Evolutionary conservation across 179 eudicot genomes (phyloP), one percentile per base, ranked within the genome.

Genomic region (Beta lomatogona): DNA sequence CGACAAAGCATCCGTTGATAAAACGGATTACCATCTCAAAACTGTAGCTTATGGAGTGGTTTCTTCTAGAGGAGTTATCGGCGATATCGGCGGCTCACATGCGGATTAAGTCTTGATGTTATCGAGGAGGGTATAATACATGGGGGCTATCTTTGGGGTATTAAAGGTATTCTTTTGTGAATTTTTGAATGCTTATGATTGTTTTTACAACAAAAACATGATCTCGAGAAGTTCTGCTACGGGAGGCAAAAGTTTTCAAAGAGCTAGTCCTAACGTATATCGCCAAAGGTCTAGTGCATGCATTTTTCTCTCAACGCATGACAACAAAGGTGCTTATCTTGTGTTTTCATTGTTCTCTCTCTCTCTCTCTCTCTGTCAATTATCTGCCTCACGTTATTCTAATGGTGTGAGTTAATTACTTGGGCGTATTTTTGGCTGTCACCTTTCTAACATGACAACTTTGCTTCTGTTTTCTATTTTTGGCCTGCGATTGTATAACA

Each of bases 141-240:
- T 87, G 99, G 98, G 80, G 98, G 98, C 50, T 91, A 92, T 86
- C 75, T n/a, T n/a, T 80, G 99, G 97, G 54, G 86, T 91, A 73
- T 50, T 93, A 72, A 87, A 91, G 98, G 98, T 94, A 94, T 75
- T 15, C 46, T 41, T 16, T 57, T 52, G n/a, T 71, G 44, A 10
- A 92, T 28, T 31, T 54, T 67, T 53, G 13, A 13, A 60, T 77
- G 12, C 67, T 77, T 77, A n/a, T 57, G 41, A 18, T 10, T 45
- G 9, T 22, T 57, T 60, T 57, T 65, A 21, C 80, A 31, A 59
- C 67, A 48, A 77, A 54, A 50, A 61, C 41, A 28, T 81, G 73
- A 84, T 73, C 61, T 72, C 36, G n/a, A 25, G 67, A 71, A 82
- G 54, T 54, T 83, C 31, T 79, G 60, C 45, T 28, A 25, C 25